A percentile compares a stretch with the other conserved stretches of the same genome.
Conservation (phyloP, 495 filamentous ascomycete species). For the Saxispiralis lemnorum region DNA sequence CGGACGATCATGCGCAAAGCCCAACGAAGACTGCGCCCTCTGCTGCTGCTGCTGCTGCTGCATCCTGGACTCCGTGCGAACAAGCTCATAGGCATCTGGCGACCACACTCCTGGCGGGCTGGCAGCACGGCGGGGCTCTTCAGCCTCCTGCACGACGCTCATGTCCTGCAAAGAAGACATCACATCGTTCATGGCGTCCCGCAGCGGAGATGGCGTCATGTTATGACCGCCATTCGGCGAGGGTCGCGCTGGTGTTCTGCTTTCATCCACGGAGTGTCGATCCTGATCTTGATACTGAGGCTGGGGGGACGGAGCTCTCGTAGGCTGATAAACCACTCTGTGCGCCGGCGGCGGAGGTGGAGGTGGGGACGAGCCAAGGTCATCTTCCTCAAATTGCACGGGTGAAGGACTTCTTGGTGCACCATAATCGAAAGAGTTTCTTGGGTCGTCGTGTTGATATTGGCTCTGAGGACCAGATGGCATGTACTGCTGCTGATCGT, state of each 20-base stretch:
- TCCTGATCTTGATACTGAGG: slow-evolving; percentile 12
- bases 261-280: slow-evolving; percentile 6
- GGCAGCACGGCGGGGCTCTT: slow-evolving; percentile 26
- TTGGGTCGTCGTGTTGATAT: slow-evolving; percentile 15
- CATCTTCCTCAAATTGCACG: slow-evolving; percentile 14
- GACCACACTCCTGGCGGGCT: slow-evolving; percentile 62
- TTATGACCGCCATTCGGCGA: slow-evolving; percentile 41
- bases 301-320: slow-evolving; percentile 20
- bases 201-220: slow-evolving; percentile 74
- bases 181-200: slow-evolving; percentile 94
- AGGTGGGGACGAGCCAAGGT: slow-evolving; percentile 20
- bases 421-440: slow-evolving; percentile 14
- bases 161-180: slow-evolving; percentile 91
- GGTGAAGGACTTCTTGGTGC: slow-evolving; percentile 22
- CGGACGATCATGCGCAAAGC: slow-evolving; percentile 3
- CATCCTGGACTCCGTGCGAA: slow-evolving; percentile 15
- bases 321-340: slow-evolving; percentile 22
- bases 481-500: slow-evolving; percentile 5
- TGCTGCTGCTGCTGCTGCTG: slow-evolving; percentile 5
- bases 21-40: slow-evolving; percentile 13
- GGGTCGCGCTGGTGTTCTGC: slow-evolving; percentile 42
- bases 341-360: slow-evolving; percentile 29
- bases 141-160: slow-evolving; percentile 37
- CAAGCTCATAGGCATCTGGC: slow-evolving; percentile 65
- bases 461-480: background rate